phyloP scores from a whole-genome alignment of 768 basidiomycete genomes.

The Heimioporus sp. region DNA sequence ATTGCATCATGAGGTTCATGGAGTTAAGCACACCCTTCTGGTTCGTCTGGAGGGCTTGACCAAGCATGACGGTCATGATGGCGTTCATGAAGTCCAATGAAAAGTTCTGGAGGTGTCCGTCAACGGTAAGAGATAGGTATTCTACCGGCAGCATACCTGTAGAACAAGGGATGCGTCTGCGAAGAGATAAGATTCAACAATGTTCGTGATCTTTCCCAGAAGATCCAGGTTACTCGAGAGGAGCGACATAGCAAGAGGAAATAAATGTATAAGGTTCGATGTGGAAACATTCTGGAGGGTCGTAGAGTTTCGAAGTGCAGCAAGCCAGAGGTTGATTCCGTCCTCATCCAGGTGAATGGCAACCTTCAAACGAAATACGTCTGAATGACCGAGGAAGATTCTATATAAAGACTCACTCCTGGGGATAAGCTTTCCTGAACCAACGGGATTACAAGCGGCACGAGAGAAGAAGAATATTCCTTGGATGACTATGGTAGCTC shows the following conservation, averaged over 20 bases:
- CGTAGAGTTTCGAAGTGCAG: constrained; percentile 63
- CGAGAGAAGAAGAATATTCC: constrained; percentile 55
- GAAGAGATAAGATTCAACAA: constrained; percentile 80
- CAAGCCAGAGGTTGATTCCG: constrained; percentile 71
- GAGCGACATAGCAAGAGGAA: constrained; percentile 60
- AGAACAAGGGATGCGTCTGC: constrained; percentile 61
- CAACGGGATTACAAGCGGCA: constrained; percentile 57
- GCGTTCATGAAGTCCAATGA: constrained; percentile 58
- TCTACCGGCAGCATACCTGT: constrained; percentile 45
- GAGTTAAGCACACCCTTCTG: constrained; percentile 60
- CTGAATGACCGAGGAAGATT: not conserved
- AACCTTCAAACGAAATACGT: constrained; percentile 40
- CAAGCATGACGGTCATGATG: constrained; percentile 49
- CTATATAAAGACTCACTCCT: constrained; percentile 37
- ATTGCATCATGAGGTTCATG: constrained; percentile 59
- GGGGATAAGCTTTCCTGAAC: constrained; percentile 63
- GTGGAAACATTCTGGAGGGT: constrained; percentile 48
- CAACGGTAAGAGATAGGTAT: not conserved
- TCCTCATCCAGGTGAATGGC: constrained; percentile 76
- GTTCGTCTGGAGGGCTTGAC: constrained; percentile 50
- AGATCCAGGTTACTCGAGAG: constrained; percentile 71
- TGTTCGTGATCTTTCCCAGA: constrained; percentile 60
- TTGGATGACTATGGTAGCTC: constrained; percentile 55
- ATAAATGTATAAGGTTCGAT: constrained; percentile 58
- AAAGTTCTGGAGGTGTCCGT: constrained; percentile 40